phyloP scores from a whole-genome alignment of 83 land plant species.

The Isoetes engelmannii region DNA sequence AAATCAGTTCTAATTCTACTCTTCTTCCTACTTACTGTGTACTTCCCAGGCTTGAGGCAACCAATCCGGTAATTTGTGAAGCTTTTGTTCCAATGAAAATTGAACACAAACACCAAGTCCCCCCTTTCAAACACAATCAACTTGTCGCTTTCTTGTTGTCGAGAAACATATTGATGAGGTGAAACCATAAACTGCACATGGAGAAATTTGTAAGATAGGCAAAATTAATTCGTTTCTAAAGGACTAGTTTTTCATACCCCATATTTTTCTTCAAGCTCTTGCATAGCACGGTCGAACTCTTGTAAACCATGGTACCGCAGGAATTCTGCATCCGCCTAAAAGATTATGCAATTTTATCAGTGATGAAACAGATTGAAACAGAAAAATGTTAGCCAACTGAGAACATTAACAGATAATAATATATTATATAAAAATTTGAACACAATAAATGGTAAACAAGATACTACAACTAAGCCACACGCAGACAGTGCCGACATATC shows the following conservation, averaged over 20 bases:
- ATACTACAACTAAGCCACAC: background rate
- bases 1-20: no score
- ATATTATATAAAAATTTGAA: background rate
- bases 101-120: slow-evolving; percentile 75
- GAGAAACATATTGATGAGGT: slow-evolving; percentile 68
- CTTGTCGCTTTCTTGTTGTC: slow-evolving; percentile 73
- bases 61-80: slow-evolving; percentile 71
- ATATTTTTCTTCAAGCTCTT: slow-evolving; percentile 63
- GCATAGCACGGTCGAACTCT: slow-evolving; percentile 84
- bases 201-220: background rate
- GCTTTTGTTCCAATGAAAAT: slow-evolving; percentile 79
- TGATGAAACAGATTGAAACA: background rate
- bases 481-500: background rate
- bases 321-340: slow-evolving; percentile 83
- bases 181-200: slow-evolving; percentile 70
- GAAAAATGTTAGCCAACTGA: background rate
- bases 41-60: slow-evolving; percentile 78
- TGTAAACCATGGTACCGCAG: slow-evolving; percentile 73
- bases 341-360: background rate
- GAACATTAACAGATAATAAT: background rate
- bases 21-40: slow-evolving; percentile 43
- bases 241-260: slow-evolving; percentile 44
- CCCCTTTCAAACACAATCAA: slow-evolving; percentile 69
- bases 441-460: slow-evolving; percentile 12
- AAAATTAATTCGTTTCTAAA: no score